These are phyloP conservation scores for Aureobasidium pullulans DNA, from an alignment of 2,329 filamentous ascomycete genomes.

Conservation along the genomic window DNA sequence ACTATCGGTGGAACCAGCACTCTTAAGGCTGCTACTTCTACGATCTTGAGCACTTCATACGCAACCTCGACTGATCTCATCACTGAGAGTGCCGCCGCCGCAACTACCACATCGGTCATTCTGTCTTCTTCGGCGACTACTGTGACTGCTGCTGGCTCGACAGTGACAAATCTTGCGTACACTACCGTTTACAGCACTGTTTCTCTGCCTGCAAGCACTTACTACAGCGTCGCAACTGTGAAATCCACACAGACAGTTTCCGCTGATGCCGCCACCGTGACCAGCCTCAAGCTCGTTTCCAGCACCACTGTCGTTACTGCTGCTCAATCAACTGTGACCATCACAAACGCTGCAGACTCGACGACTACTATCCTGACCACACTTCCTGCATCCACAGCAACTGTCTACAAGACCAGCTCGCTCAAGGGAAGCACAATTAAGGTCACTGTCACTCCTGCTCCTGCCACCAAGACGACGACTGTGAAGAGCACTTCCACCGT, in stretches of 20 bases:
- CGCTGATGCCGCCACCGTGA: slow-evolving; percentile 3
- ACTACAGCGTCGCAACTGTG: slow-evolving; percentile 17
- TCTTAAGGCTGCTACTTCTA: slow-evolving; percentile 22
- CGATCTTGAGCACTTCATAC: slow-evolving; percentile 17
- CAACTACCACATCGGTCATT: slow-evolving; percentile 18
- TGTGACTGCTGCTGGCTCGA: slow-evolving; percentile 5
- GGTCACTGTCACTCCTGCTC: slow-evolving; percentile 13
- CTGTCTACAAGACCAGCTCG: slow-evolving; percentile 15
- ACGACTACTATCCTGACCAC: slow-evolving; percentile 21
- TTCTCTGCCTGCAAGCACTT: slow-evolving; percentile 16
- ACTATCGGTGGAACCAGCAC: slow-evolving; percentile 21
- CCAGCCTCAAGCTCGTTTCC: slow-evolving; percentile 17
- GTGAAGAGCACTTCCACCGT: slow-evolving; percentile 18
- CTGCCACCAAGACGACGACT: slow-evolving; percentile 18
- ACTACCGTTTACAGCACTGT: slow-evolving; percentile 9
- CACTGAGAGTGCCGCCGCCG: slow-evolving; percentile 15
- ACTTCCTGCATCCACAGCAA: slow-evolving; percentile 18
- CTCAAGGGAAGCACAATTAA: slow-evolving; percentile 13
- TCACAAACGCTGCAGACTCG: slow-evolving; percentile 14
- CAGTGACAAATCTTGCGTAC: slow-evolving; percentile 9
- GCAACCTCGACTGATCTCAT: slow-evolving; percentile 10
- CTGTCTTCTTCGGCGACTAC: slow-evolving; percentile 9
- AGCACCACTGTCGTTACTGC: slow-evolving; percentile 15
- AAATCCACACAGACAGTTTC: slow-evolving; percentile 5
- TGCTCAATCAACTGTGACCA: slow-evolving; percentile 13